Percentiles rank a stretch among this genome's conserved stretches.
Conservation (phyloP, 371 early-diverging fungal species). For the Lichtheimia ornata region DNA sequence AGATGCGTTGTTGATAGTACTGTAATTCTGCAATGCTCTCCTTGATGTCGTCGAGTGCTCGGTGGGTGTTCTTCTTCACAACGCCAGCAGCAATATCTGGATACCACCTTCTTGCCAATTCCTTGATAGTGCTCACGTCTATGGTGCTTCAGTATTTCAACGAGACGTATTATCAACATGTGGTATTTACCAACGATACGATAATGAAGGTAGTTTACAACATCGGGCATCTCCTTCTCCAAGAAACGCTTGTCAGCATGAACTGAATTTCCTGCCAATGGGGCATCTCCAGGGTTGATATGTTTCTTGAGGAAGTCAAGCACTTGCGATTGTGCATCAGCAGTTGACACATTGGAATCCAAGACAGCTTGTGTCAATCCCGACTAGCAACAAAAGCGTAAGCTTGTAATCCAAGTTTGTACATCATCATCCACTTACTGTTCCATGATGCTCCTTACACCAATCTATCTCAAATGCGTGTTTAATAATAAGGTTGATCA, state of each 20-base stretch:
- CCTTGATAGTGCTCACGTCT: conserved; percentile 93
- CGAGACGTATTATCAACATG: background rate
- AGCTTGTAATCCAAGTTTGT: background rate
- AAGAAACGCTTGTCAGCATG: conserved; percentile 88
- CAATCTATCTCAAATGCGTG: conserved; percentile 57
- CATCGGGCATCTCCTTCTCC: conserved; percentile 76
- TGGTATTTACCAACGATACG: conserved; percentile 67
- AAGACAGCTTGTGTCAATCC: conserved; percentile 84
- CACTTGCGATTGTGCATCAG: conserved; percentile 75
- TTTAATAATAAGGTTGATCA: background rate
- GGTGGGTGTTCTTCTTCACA: conserved; percentile 58
- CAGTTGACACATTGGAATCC: conserved; percentile 64
- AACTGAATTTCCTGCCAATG: conserved; percentile 93
- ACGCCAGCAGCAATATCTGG: conserved; percentile 50
- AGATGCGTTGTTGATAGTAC: conserved; percentile 67
- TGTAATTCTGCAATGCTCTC: conserved; percentile 89
- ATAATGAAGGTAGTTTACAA: conserved; percentile 84
- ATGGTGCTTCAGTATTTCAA: conserved; percentile 1
- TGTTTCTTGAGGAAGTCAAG: conserved; percentile 73
- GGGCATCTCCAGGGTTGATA: conserved; percentile 63
- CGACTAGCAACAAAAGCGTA: conserved; percentile 46
- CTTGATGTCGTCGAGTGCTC: conserved; percentile 90
- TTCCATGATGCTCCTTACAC: conserved; percentile 88
- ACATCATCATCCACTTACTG: conserved; percentile 28
- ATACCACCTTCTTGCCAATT: conserved; percentile 81